phyloP scores from a whole-genome alignment of 257 asterid genomes.

The Nicotiana paniculata region DNA sequence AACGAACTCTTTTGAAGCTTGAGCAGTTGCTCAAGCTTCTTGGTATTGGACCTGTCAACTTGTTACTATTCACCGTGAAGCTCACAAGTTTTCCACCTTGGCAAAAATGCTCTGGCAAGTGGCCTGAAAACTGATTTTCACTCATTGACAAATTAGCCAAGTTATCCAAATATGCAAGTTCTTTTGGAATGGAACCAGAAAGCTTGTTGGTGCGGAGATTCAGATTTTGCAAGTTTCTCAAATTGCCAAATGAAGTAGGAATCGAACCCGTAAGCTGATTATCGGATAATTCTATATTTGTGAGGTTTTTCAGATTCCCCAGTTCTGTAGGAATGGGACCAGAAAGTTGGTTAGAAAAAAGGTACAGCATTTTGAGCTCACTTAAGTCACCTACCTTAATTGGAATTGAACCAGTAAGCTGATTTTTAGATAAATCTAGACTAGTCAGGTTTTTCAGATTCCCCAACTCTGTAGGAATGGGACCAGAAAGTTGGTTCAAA shows the following conservation, averaged over 20 bases:
- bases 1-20: not conserved
- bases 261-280: slow-evolving; percentile 9
- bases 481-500: not conserved
- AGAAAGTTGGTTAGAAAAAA: not conserved
- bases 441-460: too few species aligned
- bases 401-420: slow-evolving; percentile 9
- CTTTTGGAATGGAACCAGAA: not conserved
- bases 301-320: not conserved
- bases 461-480: not conserved
- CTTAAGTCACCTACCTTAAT: not conserved
- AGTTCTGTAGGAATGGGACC: slow-evolving; percentile 3
- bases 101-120: not conserved
- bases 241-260: not conserved
- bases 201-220: not conserved
- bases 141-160: not conserved
- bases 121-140: not conserved
- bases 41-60: slow-evolving; percentile 3
- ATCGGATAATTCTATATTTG: not conserved
- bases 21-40: not conserved
- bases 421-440: not conserved
- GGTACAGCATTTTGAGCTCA: not conserved
- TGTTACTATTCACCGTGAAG: not conserved
- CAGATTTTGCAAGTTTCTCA: slow-evolving; percentile 1
- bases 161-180: slow-evolving; percentile 6
- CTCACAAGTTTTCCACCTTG: not conserved